phyloP scores from a whole-genome alignment of 1,284 basidiomycete species.

The Tilletia setariae region DNA sequence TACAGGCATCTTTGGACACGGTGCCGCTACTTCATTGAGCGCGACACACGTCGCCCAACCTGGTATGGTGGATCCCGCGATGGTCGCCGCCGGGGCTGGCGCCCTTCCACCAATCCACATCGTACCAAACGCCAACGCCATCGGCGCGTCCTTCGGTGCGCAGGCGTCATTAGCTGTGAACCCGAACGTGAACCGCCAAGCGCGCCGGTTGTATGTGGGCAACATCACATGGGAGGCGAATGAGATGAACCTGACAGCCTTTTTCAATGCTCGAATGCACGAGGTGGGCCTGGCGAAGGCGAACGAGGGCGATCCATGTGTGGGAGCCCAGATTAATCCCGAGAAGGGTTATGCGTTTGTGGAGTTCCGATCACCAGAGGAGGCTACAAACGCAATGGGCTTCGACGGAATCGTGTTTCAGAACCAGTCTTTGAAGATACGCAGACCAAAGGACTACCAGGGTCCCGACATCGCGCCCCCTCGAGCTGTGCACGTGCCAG shows the following conservation, averaged over 20 bases:
- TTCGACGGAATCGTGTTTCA: conserved; percentile 96
- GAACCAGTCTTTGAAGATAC: conserved; percentile 85
- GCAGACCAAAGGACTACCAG: conserved; percentile 93
- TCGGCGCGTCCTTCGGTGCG: conserved; percentile 24
- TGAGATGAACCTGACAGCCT: conserved; percentile 80
- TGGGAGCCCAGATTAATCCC: conserved; percentile 89
- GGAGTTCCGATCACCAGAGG: conserved; percentile 92
- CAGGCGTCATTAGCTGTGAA: conserved; percentile 16
- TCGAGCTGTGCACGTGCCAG: conserved; percentile 73
- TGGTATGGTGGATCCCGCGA: conserved; percentile 19
- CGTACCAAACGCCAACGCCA: conserved; percentile 27
- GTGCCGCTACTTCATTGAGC: neutral
- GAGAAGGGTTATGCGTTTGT: conserved; percentile 94
- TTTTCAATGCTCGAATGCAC: conserved; percentile 93
- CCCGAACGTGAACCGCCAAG: conserved; percentile 64
- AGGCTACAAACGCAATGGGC: conserved; percentile 91
- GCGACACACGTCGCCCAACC: conserved; percentile 60
- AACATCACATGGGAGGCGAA: conserved; percentile 88
- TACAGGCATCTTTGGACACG: conserved; percentile 73
- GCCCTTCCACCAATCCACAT: conserved; percentile 73
- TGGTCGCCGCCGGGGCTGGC: conserved; percentile 63
- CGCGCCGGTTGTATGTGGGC: conserved; percentile 89
- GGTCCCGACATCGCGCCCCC: conserved; percentile 62
- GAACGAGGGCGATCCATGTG: conserved; percentile 67
- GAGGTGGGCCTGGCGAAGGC: conserved; percentile 66